Conservation (phyloP, 2,329 filamentous ascomycete species). For the Fusarium sterilihyphosum region DNA sequence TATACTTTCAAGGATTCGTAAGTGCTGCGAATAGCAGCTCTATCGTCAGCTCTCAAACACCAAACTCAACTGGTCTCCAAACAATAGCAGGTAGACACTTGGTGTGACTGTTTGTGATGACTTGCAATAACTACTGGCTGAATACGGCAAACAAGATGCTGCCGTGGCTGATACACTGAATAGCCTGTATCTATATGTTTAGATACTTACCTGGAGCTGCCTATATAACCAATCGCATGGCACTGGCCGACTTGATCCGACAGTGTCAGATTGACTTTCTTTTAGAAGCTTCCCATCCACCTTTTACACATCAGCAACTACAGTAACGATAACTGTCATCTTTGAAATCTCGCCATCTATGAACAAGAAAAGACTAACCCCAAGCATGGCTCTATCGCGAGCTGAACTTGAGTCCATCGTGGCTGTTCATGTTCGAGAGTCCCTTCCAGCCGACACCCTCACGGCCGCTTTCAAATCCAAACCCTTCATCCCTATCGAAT, state of each 20-base stretch:
- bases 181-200: background rate
- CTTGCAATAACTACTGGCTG: background rate
- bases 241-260: background rate
- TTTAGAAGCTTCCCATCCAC: background rate
- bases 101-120: background rate
- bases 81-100: background rate
- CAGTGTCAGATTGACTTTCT: constrained; percentile 1
- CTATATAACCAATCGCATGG: background rate
- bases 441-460: constrained; percentile 52
- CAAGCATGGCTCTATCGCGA: constrained; percentile 37
- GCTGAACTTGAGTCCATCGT: constrained; percentile 50
- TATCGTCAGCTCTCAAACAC: background rate
- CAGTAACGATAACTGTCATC: background rate
- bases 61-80: background rate
- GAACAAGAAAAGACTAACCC: background rate
- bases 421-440: constrained; percentile 52
- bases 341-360: background rate
- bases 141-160: background rate
- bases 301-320: background rate
- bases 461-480: constrained; percentile 50
- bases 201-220: background rate
- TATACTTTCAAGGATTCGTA: background rate
- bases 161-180: background rate
- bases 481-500: constrained; percentile 58
- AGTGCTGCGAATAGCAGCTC: background rate